phyloP scores from a whole-genome alignment of 805 yeast species.

The Starmerella vaccinii region DNA sequence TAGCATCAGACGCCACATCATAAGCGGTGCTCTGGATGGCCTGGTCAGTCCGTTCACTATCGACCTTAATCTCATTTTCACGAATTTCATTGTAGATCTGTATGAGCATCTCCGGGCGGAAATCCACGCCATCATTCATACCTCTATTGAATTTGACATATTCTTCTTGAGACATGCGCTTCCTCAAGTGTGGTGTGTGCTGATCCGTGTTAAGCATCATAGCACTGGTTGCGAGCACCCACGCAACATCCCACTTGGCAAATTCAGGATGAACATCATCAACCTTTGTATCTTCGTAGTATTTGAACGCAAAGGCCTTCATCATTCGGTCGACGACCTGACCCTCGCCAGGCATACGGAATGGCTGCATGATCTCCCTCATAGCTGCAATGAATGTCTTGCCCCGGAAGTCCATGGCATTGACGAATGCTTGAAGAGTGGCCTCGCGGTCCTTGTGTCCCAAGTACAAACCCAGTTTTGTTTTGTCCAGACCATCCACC shows the following conservation, averaged over 20 bases:
- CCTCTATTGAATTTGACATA: constrained; percentile 82
- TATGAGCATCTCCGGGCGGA: constrained; percentile 62
- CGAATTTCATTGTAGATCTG: constrained; percentile 70
- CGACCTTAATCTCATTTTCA: constrained; percentile 74
- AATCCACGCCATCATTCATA: constrained; percentile 79
- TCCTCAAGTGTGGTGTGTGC: constrained; percentile 71
- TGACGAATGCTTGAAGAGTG: constrained; percentile 84
- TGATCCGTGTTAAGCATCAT: constrained; percentile 90
- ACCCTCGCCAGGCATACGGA: constrained; percentile 95
- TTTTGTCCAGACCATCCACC: constrained; percentile 67
- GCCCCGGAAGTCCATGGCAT: constrained; percentile 64
- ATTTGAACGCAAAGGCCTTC: constrained; percentile 93
- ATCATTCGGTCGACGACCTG: constrained; percentile 94
- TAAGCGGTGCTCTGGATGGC: constrained; percentile 72
- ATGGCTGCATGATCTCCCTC: constrained; percentile 71
- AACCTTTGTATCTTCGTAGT: constrained; percentile 63
- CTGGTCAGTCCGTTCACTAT: constrained; percentile 91
- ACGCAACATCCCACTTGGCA: constrained; percentile 88
- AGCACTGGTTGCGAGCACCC: constrained; percentile 82
- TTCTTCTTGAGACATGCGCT: constrained; percentile 79
- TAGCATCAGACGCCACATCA: constrained; percentile 82
- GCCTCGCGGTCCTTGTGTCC: constrained; percentile 83
- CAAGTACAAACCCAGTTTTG: constrained; percentile 77
- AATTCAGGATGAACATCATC: constrained; percentile 34
- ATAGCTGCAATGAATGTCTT: constrained; percentile 73